Evolutionary conservation across 192 early-diverging fungal species (phyloP).

Genomic region (Allomyces javanicus): DNA sequence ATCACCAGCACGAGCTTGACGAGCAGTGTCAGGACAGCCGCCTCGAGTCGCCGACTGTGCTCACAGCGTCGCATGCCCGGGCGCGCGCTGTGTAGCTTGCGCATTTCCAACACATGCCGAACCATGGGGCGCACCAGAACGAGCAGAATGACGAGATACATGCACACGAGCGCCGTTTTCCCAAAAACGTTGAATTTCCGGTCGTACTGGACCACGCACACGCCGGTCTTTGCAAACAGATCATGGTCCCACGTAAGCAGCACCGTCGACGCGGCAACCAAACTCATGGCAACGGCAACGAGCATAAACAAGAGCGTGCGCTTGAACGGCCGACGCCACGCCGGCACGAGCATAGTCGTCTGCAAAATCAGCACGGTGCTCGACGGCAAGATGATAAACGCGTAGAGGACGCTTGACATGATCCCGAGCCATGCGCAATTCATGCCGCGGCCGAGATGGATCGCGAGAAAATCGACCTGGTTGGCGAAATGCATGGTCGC

Average conservation of each 20-base stretch:
- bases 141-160: background rate
- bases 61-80: background rate
- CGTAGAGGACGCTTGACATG: background rate
- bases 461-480: too few species aligned
- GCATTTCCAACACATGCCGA: background rate
- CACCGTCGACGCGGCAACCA: background rate
- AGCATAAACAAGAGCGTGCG: background rate
- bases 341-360: background rate
- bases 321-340: background rate
- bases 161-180: background rate
- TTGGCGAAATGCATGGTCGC: too few species aligned
- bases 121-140: background rate
- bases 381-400: background rate
- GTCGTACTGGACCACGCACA: background rate
- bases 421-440: too few species aligned
- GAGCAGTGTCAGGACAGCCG: background rate
- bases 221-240: background rate
- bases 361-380: background rate
- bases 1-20: background rate
- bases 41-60: background rate
- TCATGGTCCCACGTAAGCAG: background rate
- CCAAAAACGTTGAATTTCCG: background rate
- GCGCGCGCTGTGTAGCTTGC: background rate
- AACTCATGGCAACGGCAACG: background rate
- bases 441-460: too few species aligned